Conservation (phyloP, 23 red algal species). For the Gracilariopsis chorda region DNA sequence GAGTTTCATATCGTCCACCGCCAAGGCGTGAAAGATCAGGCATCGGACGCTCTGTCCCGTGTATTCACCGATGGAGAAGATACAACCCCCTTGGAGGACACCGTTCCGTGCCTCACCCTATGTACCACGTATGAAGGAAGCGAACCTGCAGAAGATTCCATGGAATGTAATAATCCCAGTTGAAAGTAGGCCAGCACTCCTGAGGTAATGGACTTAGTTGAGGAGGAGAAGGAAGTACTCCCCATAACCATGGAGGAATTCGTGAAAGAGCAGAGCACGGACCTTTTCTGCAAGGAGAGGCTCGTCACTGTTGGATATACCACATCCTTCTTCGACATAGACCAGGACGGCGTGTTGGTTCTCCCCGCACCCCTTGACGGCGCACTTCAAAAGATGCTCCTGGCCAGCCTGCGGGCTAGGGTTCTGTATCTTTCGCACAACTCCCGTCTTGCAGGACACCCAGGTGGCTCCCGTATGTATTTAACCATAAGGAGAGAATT, state of each 20-base stretch:
- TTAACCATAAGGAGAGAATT: not conserved
- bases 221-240: not conserved
- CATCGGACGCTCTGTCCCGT: not conserved
- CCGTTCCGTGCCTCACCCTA: not conserved
- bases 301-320: not conserved
- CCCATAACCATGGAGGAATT: not conserved
- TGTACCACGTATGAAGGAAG: not conserved
- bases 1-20: not conserved
- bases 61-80: not conserved
- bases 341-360: not conserved
- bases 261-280: not conserved
- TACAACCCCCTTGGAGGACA: not conserved
- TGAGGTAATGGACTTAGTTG: too few relatives aligned
- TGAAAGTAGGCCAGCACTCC: not conserved
- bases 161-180: not conserved
- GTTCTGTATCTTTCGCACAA: not conserved
- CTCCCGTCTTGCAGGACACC: not conserved
- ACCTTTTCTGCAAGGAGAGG: not conserved
- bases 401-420: not conserved
- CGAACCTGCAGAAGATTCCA: not conserved
- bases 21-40: not conserved
- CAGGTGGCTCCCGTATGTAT: not conserved
- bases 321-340: not conserved
- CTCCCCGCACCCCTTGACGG: not conserved
- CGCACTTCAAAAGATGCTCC: not conserved